Percentiles rank a stretch among this genome's conserved stretches.
These are phyloP conservation scores for Cocos nucifera DNA, from an alignment of 176 grass and related monocot species.

Conservation along the genomic window DNA sequence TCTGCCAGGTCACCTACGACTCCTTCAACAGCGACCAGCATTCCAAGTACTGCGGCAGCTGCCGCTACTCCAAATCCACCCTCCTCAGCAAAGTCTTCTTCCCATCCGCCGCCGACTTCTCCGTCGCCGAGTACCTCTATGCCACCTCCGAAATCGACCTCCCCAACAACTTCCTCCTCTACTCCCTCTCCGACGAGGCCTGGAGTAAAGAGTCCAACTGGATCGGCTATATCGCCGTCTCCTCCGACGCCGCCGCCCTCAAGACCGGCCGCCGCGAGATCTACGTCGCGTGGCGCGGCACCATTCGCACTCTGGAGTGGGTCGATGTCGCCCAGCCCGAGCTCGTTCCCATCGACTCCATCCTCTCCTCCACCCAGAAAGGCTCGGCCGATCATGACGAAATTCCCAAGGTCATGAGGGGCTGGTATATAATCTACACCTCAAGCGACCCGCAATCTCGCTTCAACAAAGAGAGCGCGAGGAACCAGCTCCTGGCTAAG, in stretches of 20 bases:
- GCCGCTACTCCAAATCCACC: constrained; percentile 53
- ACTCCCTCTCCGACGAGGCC: constrained; percentile 54
- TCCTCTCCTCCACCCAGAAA: constrained; percentile 31
- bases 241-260: constrained; percentile 37
- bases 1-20: constrained; percentile 87
- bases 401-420: constrained; percentile 54
- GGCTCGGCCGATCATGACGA: neutral
- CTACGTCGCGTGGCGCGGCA: constrained; percentile 70
- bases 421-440: constrained; percentile 76
- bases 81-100: constrained; percentile 30
- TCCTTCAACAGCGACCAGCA: constrained; percentile 64
- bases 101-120: constrained; percentile 33
- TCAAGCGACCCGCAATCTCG: constrained; percentile 46
- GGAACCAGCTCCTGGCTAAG: constrained; percentile 50
- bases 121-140: constrained; percentile 54
- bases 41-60: constrained; percentile 67
- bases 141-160: constrained; percentile 39
- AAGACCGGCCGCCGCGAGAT: constrained; percentile 61
- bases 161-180: constrained; percentile 39
- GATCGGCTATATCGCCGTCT: constrained; percentile 78
- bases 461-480: constrained; percentile 53
- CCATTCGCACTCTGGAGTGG: constrained; percentile 80
- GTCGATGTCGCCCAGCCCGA: constrained; percentile 51
- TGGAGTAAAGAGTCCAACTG: constrained; percentile 98
- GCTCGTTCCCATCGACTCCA: constrained; percentile 36